These are phyloP conservation scores for Fragilaria crotonensis DNA, from an alignment of 108 stramenopile genomes.

Conservation along the genomic window DNA sequence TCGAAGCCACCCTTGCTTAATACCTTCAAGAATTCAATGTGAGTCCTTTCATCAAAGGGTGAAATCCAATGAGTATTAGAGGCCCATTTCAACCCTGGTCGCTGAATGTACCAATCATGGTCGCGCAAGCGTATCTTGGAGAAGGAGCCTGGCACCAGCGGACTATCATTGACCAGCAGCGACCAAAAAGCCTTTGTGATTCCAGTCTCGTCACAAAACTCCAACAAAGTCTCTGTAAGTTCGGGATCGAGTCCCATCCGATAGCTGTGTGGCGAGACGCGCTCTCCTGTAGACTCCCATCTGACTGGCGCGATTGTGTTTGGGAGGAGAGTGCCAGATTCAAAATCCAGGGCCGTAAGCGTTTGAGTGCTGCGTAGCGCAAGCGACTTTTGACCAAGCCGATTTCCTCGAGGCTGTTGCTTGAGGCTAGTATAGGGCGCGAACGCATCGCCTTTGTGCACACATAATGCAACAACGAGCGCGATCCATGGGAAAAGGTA, in stretches of 20 bases:
- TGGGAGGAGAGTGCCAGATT: too few species aligned
- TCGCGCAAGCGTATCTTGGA: too few species aligned
- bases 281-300: background rate
- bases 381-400: too few species aligned
- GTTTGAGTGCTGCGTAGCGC: too few species aligned
- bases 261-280: background rate
- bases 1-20: slow-evolving; percentile 61
- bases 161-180: background rate
- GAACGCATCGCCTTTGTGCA: too few species aligned
- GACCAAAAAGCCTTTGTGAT: background rate
- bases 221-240: background rate
- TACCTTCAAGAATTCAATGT: slow-evolving; percentile 33
- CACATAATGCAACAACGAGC: too few species aligned
- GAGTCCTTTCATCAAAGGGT: slow-evolving; percentile 39
- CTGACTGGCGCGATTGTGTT: background rate
- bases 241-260: background rate
- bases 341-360: too few species aligned
- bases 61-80: slow-evolving; percentile 72
- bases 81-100: slow-evolving; percentile 36
- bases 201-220: background rate
- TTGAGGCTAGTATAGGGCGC: too few species aligned
- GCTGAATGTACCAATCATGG: slow-evolving; percentile 9
- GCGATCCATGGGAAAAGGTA: too few species aligned
- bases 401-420: too few species aligned
- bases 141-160: background rate